A percentile compares a stretch with the other conserved stretches of the same genome.
These are phyloP conservation scores for Trametes punicea DNA, from an alignment of 768 basidiomycete species.

Conservation along the genomic window DNA sequence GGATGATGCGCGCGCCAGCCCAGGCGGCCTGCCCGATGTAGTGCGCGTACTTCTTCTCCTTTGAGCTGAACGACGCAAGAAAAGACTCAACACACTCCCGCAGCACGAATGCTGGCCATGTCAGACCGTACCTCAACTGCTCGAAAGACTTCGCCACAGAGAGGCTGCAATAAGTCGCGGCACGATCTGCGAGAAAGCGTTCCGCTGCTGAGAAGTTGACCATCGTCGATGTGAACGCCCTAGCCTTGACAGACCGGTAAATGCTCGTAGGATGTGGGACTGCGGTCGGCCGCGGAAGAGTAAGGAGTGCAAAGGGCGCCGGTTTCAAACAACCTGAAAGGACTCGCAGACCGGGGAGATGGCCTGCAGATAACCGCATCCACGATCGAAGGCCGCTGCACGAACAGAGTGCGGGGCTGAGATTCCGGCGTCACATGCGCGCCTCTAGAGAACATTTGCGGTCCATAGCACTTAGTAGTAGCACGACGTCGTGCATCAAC, in stretches of 20 bases:
- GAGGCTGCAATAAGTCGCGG: slow-evolving; percentile 72
- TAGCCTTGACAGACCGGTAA: not conserved
- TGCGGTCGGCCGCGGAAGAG: not conserved
- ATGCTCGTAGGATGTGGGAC: not conserved
- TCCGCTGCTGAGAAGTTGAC: slow-evolving; percentile 39
- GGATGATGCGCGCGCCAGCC: slow-evolving; percentile 82
- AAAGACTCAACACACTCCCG: too few species aligned
- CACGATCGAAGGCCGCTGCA: slow-evolving; percentile 8
- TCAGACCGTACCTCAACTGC: slow-evolving; percentile 51
- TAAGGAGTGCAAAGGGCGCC: not conserved
- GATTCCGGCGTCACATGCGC: not conserved
- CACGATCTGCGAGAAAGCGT: slow-evolving; percentile 72
- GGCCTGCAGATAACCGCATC: slow-evolving; percentile 13
- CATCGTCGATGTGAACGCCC: slow-evolving; percentile 30
- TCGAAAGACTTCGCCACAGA: slow-evolving; percentile 65
- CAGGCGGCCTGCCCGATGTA: slow-evolving; percentile 69
- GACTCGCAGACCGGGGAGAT: slow-evolving; percentile 1
- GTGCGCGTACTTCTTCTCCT: slow-evolving; percentile 80
- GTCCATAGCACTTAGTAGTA: too few species aligned
- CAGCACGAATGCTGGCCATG: not conserved
- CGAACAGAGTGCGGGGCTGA: not conserved
- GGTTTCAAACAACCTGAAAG: not conserved
- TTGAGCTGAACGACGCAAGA: slow-evolving; percentile 40
- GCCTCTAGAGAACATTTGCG: too few species aligned
- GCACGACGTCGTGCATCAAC: too few species aligned